Conservation (phyloP, 2,329 filamentous ascomycete species). For the Cercospora sp. region DNA sequence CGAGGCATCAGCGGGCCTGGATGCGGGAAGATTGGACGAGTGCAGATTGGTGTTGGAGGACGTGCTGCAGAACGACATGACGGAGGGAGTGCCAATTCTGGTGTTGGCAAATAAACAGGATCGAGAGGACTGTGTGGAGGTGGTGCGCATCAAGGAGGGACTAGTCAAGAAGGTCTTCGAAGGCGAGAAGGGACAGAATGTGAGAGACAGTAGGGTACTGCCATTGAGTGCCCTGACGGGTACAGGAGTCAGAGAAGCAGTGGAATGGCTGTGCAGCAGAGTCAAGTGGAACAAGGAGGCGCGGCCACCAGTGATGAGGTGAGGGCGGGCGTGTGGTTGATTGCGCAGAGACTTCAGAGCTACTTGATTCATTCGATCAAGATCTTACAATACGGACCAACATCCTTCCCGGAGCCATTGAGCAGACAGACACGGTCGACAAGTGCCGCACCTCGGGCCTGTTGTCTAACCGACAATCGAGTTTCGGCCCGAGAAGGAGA, state of each 20-base stretch:
- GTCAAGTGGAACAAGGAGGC: conserved; percentile 97
- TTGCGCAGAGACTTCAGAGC: no score
- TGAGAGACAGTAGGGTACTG: conserved; percentile 86
- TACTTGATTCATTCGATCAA: no score
- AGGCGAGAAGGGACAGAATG: conserved; percentile 80
- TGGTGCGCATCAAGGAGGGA: conserved; percentile 95
- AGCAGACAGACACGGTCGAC: background rate
- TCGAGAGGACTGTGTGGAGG: conserved; percentile 94
- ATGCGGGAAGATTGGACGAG: conserved; percentile 71
- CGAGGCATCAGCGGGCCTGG: conserved; percentile 26
- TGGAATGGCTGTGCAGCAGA: conserved; percentile 92
- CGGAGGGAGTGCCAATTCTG: conserved; percentile 85
- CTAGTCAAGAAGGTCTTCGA: conserved; percentile 94
- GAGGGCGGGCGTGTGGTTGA: background rate
- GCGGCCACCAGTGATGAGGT: conserved; percentile 83
- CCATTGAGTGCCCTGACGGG: conserved; percentile 87
- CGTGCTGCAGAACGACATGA: conserved; percentile 81
- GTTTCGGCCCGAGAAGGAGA: background rate
- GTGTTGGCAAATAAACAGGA: conserved; percentile 98
- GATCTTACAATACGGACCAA: background rate
- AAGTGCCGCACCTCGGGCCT: background rate
- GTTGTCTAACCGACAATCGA: background rate
- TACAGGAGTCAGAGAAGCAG: conserved; percentile 82
- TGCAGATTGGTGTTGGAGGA: conserved; percentile 87
- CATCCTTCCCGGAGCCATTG: background rate